These are phyloP conservation scores for Metschnikowia baotianmanensis DNA, from an alignment of 805 yeast genomes.

Conservation along the genomic window DNA sequence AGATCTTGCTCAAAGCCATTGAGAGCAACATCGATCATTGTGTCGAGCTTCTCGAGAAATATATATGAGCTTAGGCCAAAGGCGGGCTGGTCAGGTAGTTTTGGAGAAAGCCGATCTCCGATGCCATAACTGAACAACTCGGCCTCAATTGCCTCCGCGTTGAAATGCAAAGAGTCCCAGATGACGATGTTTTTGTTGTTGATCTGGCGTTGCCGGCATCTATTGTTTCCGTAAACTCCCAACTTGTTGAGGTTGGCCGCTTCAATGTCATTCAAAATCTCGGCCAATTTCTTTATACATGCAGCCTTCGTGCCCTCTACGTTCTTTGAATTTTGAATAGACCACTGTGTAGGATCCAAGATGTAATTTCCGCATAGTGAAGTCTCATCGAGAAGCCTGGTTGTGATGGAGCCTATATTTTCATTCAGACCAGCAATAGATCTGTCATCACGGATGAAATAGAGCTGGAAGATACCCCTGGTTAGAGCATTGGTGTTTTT, in stretches of 20 bases:
- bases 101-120: conserved; percentile 30
- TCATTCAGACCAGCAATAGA: conserved; percentile 51
- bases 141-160: conserved; percentile 62
- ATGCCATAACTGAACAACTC: conserved; percentile 36
- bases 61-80: conserved; percentile 72
- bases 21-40: conserved; percentile 71
- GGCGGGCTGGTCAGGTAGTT: conserved; percentile 37
- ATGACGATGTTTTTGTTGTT: conserved; percentile 49
- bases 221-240: conserved; percentile 48
- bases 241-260: conserved; percentile 36
- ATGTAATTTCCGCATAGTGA: conserved; percentile 39
- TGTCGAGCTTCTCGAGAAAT: conserved; percentile 59
- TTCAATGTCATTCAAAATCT: conserved; percentile 40
- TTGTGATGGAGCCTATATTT: conserved; percentile 25
- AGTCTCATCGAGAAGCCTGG: conserved; percentile 40
- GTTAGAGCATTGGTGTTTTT: conserved; percentile 44
- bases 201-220: conserved; percentile 80
- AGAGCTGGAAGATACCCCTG: conserved; percentile 61
- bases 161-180: conserved; percentile 83
- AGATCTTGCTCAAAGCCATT: conserved; percentile 75
- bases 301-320: conserved; percentile 7
- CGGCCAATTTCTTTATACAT: conserved; percentile 11
- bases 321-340: conserved; percentile 11
- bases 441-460: conserved; percentile 60
- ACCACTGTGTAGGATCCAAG: conserved; percentile 27